Evolutionary conservation across 2,329 filamentous ascomycete species (phyloP).

Genomic region (Aspergillus thermomutatus): DNA sequence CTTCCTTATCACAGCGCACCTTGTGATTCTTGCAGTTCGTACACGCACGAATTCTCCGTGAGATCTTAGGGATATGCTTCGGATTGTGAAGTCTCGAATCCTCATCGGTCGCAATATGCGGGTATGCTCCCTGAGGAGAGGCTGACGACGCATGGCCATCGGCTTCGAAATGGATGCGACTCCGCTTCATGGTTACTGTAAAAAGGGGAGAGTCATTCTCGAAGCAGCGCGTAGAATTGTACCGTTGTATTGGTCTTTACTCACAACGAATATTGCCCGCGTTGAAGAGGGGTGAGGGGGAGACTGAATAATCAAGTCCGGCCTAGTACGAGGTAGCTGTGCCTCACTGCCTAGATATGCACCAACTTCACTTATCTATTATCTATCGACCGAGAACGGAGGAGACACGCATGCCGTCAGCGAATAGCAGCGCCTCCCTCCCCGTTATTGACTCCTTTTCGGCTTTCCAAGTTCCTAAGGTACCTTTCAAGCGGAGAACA

Average conservation of each 20-base stretch:
- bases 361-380: background rate
- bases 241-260: background rate
- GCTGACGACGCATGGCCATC: slow-evolving; percentile 35
- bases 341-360: background rate
- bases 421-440: background rate
- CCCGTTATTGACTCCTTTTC: background rate
- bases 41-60: slow-evolving; percentile 48
- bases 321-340: background rate
- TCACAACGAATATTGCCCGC: background rate
- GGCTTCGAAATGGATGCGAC: slow-evolving; percentile 36
- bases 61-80: slow-evolving; percentile 40
- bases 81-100: slow-evolving; percentile 20
- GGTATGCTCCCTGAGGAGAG: slow-evolving; percentile 27
- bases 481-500: background rate
- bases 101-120: slow-evolving; percentile 23
- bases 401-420: background rate
- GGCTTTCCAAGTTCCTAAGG: background rate
- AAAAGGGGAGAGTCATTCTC: slow-evolving; percentile 19
- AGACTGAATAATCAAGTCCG: background rate
- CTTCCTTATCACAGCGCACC: slow-evolving; percentile 54
- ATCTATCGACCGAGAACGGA: background rate
- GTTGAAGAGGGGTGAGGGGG: background rate
- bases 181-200: slow-evolving; percentile 36
- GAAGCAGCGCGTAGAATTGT: slow-evolving; percentile 18
- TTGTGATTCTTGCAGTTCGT: slow-evolving; percentile 54